Conservation (phyloP, 371 early-diverging fungal genomes). For the Encephalitozoon cuniculi region DNA sequence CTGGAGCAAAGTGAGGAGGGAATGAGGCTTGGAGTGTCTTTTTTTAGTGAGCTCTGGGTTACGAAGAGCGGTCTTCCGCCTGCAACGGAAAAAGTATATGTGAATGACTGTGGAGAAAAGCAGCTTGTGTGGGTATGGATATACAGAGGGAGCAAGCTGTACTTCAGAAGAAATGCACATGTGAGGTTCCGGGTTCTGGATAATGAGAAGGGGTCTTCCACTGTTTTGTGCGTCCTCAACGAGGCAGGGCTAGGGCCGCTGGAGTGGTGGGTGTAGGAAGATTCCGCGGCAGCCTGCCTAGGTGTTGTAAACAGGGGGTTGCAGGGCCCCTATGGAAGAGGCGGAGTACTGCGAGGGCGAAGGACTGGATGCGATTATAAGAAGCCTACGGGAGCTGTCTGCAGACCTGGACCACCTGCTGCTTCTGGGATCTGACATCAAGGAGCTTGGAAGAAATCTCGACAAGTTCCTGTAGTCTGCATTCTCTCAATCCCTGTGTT, state of each 20-base stretch:
- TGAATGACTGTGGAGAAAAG: slow-evolving; percentile 13
- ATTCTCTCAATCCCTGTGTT: background rate
- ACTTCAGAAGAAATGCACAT: slow-evolving; percentile 17
- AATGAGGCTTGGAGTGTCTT: slow-evolving; percentile 7
- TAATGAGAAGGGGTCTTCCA: background rate
- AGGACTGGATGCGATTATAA: background rate
- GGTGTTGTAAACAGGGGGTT: background rate
- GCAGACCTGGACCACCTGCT: slow-evolving; percentile 23
- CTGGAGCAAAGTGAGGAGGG: slow-evolving; percentile 13
- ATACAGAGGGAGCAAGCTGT: slow-evolving; percentile 23
- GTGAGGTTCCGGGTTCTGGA: slow-evolving; percentile 35
- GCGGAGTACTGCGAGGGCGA: background rate
- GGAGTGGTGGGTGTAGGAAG: slow-evolving; percentile 42
- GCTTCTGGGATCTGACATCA: background rate
- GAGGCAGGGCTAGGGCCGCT: slow-evolving; percentile 40
- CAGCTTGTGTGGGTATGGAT: slow-evolving; percentile 39
- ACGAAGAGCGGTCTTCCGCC: slow-evolving; percentile 4
- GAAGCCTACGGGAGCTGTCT: background rate
- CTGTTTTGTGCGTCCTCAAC: slow-evolving; percentile 8
- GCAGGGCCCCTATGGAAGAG: background rate
- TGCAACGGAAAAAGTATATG: slow-evolving; percentile 19
- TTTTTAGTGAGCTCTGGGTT: slow-evolving; percentile 16
- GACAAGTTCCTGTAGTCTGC: background rate
- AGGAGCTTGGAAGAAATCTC: background rate
- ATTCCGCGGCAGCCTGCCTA: background rate